These are phyloP conservation scores for Phytophthora parvispora DNA, from an alignment of 352 stramenopile genomes.

Conservation along the genomic window DNA sequence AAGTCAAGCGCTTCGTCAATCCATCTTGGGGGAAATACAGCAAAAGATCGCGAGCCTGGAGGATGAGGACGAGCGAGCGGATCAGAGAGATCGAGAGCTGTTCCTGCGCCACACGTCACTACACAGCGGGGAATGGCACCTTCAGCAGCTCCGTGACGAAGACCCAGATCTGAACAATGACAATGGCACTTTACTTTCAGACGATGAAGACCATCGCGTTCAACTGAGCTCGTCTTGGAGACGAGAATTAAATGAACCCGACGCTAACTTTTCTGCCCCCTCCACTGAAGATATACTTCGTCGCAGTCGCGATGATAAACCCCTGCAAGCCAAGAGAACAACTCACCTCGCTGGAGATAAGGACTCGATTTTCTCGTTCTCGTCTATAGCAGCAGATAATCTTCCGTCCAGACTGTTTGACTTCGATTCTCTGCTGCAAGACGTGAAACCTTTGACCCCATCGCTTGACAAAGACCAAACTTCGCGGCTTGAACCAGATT, in stretches of 20 bases:
- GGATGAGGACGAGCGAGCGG: slow-evolving; percentile 44
- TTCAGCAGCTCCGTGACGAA: slow-evolving; percentile 23
- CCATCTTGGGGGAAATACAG: slow-evolving; percentile 61
- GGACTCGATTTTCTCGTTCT: slow-evolving; percentile 46
- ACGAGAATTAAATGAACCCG: slow-evolving; percentile 12
- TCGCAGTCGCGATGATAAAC: neutral
- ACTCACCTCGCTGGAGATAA: neutral
- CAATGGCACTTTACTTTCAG: slow-evolving; percentile 11
- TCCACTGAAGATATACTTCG: neutral
- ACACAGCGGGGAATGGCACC: slow-evolving; percentile 41
- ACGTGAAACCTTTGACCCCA: slow-evolving; percentile 6
- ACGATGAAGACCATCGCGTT: slow-evolving; percentile 17
- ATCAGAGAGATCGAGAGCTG: slow-evolving; percentile 41
- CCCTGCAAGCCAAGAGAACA: neutral
- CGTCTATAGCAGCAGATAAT: neutral
- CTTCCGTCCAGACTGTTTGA: slow-evolving; percentile 49
- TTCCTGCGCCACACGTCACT: slow-evolving; percentile 58
- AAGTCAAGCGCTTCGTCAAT: slow-evolving; percentile 28
- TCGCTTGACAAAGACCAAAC: neutral
- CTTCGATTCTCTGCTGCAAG: slow-evolving; percentile 63
- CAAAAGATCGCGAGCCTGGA: slow-evolving; percentile 55
- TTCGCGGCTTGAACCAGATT: neutral
- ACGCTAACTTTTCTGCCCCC: neutral
- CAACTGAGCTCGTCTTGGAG: slow-evolving; percentile 35
- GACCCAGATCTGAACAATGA: slow-evolving; percentile 7